phyloP scores from a whole-genome alignment of 2,329 filamentous ascomycete species.

The Chaetothyriales sp. region DNA sequence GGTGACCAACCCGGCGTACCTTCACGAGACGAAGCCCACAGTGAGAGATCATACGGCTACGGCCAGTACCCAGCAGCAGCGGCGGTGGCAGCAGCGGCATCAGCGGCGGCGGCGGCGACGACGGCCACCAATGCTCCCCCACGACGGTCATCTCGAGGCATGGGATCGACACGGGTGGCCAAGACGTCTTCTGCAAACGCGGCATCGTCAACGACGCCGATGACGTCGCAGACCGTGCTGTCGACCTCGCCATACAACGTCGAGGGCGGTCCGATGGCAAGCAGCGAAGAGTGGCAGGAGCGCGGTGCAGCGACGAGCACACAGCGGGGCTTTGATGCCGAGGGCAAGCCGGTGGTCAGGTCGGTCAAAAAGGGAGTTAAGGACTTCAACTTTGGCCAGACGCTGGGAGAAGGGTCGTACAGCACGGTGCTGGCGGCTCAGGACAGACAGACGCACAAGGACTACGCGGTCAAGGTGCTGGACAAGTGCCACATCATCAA shows the following conservation, averaged over 20 bases:
- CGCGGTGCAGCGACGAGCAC: constrained; percentile 77
- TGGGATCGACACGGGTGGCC: constrained; percentile 37
- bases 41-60: constrained; percentile 54
- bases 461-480: constrained; percentile 95
- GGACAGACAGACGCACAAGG: constrained; percentile 82
- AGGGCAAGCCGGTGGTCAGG: constrained; percentile 65
- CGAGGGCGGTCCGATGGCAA: constrained; percentile 46
- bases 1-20: constrained; percentile 49
- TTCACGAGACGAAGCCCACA: constrained; percentile 54
- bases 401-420: constrained; percentile 92
- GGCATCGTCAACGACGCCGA: constrained; percentile 16
- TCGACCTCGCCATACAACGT: constrained; percentile 37
- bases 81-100: too few relatives aligned
- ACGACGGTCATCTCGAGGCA: constrained; percentile 61
- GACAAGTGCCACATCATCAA: constrained; percentile 99
- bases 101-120: too few relatives aligned
- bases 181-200: constrained; percentile 11
- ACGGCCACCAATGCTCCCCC: constrained; percentile 45
- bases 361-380: constrained; percentile 94
- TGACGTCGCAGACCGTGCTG: constrained; percentile 22
- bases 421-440: constrained; percentile 89
- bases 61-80: constrained; percentile 32
- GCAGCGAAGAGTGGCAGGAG: constrained; percentile 91
- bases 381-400: constrained; percentile 85
- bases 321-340: constrained; percentile 70